Conservation (phyloP, 441 rosid species). For the Dalechampia spathulata region DNA sequence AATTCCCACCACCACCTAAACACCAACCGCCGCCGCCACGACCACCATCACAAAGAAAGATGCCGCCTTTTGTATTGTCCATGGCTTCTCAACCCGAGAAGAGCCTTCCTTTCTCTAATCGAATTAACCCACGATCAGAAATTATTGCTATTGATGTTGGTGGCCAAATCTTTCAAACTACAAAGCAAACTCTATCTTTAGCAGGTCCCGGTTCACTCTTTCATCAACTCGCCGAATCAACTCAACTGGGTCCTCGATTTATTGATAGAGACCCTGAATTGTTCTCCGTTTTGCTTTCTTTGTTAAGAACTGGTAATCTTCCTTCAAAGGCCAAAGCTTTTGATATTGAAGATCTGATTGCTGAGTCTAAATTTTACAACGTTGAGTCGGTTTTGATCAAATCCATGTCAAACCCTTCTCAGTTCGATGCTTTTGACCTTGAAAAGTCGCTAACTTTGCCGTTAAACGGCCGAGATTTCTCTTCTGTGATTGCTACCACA, state of each 20-base stretch:
- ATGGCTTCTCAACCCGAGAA: too few relatives aligned
- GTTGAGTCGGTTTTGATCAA: conserved; percentile 47
- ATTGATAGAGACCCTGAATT: conserved; percentile 80
- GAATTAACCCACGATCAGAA: conserved; percentile 17
- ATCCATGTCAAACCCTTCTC: conserved; percentile 54
- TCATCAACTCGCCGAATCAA: conserved; percentile 36
- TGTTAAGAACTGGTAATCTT: conserved; percentile 65
- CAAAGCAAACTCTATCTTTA: conserved; percentile 57
- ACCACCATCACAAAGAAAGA: too few relatives aligned
- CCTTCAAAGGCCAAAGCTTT: conserved; percentile 64
- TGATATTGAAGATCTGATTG: conserved; percentile 58
- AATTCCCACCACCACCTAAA: too few relatives aligned
- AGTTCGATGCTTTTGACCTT: conserved; percentile 68
- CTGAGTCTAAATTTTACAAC: conserved; percentile 66
- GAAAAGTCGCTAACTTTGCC: conserved; percentile 42
- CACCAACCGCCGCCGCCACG: too few relatives aligned
- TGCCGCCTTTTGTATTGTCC: too few relatives aligned
- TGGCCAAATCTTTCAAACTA: conserved; percentile 72
- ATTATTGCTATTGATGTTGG: conserved; percentile 67
- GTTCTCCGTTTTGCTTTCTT: conserved; percentile 64
- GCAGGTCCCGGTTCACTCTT: conserved; percentile 60
- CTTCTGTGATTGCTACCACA: conserved; percentile 51
- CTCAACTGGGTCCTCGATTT: conserved; percentile 41
- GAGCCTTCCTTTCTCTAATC: too few relatives aligned
- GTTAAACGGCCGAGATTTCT: conserved; percentile 63